Conservation (phyloP, 331 rosid species). For the Malus hybrid region DNA sequence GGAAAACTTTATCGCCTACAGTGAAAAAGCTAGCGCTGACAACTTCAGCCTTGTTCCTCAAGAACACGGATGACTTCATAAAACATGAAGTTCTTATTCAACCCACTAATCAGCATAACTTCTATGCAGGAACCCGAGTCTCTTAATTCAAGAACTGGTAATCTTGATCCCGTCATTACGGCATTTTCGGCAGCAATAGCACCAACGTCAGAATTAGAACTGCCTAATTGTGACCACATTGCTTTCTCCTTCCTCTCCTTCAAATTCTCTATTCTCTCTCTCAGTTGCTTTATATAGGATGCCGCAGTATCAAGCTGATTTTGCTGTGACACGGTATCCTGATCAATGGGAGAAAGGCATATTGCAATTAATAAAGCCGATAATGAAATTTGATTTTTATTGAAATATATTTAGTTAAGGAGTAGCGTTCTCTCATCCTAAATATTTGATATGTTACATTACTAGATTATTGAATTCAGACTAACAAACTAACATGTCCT, state of each 20-base stretch:
- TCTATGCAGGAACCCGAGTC: constrained; percentile 46
- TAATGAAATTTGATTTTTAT: neutral
- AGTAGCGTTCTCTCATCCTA: neutral
- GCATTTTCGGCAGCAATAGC: neutral
- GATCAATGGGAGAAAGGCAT: neutral
- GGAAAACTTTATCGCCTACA: constrained; percentile 34
- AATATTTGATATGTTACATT: neutral
- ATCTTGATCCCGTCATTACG: neutral
- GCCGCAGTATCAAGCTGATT: constrained; percentile 45
- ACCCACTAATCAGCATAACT: constrained; percentile 45
- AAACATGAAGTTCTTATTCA: constrained; percentile 41
- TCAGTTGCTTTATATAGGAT: constrained; percentile 42
- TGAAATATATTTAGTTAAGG: neutral
- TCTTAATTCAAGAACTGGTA: constrained; percentile 41
- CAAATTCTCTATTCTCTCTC: constrained; percentile 36
- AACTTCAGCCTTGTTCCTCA: constrained; percentile 70
- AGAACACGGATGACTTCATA: constrained; percentile 39
- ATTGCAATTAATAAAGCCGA: neutral
- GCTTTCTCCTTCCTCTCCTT: constrained; percentile 36
- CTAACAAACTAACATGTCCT: neutral
- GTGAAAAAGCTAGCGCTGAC: constrained; percentile 36
- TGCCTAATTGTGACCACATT: neutral
- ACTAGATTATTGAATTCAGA: neutral
- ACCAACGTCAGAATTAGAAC: neutral
- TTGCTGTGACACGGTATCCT: constrained; percentile 54